A percentile compares a stretch with the other conserved stretches of the same genome.
Conservation (phyloP, 371 early-diverging fungal species). For the Syncephalis plumigaleata region DNA sequence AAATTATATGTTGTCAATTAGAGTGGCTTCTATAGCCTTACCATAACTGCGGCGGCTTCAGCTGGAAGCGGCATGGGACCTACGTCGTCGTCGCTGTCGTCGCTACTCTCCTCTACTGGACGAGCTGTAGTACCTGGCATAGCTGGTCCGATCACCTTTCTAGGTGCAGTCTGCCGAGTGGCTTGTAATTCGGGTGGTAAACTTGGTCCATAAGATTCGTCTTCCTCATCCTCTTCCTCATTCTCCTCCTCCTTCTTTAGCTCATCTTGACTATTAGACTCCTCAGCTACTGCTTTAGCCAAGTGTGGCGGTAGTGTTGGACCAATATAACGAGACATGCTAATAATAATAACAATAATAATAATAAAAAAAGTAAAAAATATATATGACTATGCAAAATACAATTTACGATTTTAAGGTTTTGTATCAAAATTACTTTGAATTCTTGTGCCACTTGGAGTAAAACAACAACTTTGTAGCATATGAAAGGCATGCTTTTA, state of each 20-base stretch:
- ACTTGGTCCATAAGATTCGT: conserved; percentile 2
- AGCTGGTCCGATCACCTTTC: not conserved
- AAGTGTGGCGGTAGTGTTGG: conserved; percentile 8
- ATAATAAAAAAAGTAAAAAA: too few relatives aligned
- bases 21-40: conserved; percentile 8
- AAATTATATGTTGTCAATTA: conserved; percentile 4
- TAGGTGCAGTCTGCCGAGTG: not conserved
- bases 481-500: too few relatives aligned
- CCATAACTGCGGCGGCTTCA: conserved; percentile 16
- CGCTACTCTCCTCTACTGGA: not conserved
- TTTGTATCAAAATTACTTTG: too few relatives aligned
- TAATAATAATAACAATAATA: too few relatives aligned
- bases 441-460: too few relatives aligned
- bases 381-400: too few relatives aligned
- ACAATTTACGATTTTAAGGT: too few relatives aligned
- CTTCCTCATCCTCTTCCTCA: conserved; percentile 2
- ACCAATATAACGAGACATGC: not conserved
- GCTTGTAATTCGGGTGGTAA: not conserved
- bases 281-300: conserved; percentile 2
- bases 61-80: conserved; percentile 28
- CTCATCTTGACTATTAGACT: too few relatives aligned
- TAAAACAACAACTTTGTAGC: too few relatives aligned
- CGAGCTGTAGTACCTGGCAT: too few relatives aligned
- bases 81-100: conserved; percentile 25
- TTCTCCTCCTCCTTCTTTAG: not conserved